Percentiles rank a stretch among this genome's conserved stretches.
These are phyloP conservation scores for Mollisiaceae sp. DNA, from an alignment of 2,329 filamentous ascomycete genomes.

Conservation along the genomic window DNA sequence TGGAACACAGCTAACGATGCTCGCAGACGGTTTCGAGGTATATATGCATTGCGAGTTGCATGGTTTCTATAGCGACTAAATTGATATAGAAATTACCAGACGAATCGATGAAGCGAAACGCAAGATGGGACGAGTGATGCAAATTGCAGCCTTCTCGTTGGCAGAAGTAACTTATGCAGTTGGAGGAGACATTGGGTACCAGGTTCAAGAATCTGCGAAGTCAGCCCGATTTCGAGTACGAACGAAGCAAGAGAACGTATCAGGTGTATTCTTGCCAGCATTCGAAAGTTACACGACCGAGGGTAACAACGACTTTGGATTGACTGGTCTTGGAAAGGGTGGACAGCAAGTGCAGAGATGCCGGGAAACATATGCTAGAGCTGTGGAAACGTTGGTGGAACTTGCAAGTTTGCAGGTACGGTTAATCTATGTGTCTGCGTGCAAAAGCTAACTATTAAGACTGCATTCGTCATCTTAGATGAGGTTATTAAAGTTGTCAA, in stretches of 20 bases:
- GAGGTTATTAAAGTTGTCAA: slow-evolving; percentile 99
- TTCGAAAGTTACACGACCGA: slow-evolving; percentile 93
- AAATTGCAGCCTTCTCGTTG: slow-evolving; percentile 96
- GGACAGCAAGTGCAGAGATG: slow-evolving; percentile 96
- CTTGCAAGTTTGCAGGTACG: slow-evolving; percentile 83
- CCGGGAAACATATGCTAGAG: slow-evolving; percentile 92
- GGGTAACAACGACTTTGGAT: slow-evolving; percentile 91
- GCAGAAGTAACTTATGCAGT: slow-evolving; percentile 98
- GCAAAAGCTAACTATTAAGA: slow-evolving; percentile 52
- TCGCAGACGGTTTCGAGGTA: slow-evolving; percentile 85
- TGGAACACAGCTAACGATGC: slow-evolving; percentile 33
- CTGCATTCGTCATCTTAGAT: slow-evolving; percentile 95
- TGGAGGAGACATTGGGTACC: slow-evolving; percentile 93
- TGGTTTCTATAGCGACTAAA: slow-evolving; percentile 17
- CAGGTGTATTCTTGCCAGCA: slow-evolving; percentile 89
- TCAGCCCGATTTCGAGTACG: slow-evolving; percentile 90
- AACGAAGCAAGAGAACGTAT: slow-evolving; percentile 98
- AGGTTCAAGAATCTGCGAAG: slow-evolving; percentile 95
- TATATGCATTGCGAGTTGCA: slow-evolving; percentile 27
- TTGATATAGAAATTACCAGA: slow-evolving; percentile 82
- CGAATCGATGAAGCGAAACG: slow-evolving; percentile 98
- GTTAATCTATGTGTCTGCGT: not conserved
- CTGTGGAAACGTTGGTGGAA: slow-evolving; percentile 95
- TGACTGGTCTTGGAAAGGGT: slow-evolving; percentile 95
- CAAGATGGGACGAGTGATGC: slow-evolving; percentile 99